phyloP scores from a whole-genome alignment of 495 filamentous ascomycete species.

The Glarea lozoyensis region DNA sequence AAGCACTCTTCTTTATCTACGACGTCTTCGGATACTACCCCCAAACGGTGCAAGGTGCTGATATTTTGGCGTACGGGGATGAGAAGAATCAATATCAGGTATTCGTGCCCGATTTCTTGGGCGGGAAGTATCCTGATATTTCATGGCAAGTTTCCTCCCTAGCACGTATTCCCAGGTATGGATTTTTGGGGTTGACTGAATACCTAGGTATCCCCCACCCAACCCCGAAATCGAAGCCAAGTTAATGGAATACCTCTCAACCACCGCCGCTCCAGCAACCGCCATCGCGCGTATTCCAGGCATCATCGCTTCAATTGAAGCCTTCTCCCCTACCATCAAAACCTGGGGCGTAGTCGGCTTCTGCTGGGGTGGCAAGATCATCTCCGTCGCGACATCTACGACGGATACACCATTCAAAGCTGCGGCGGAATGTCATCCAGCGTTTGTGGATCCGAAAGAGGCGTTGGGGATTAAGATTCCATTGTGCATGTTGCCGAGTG shows the following conservation, averaged over 20 bases:
- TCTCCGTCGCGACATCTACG: slow-evolving; percentile 46
- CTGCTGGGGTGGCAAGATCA: slow-evolving; percentile 90
- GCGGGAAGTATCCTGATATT: slow-evolving; percentile 46
- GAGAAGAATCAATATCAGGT: slow-evolving; percentile 49
- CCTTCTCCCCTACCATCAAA: slow-evolving; percentile 49
- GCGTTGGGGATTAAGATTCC: slow-evolving; percentile 58
- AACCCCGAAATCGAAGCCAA: slow-evolving; percentile 71
- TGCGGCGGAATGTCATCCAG: slow-evolving; percentile 69
- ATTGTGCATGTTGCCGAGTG: slow-evolving; percentile 54
- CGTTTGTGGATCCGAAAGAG: slow-evolving; percentile 76
- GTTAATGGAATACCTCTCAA: slow-evolving; percentile 69
- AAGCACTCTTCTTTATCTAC: slow-evolving; percentile 53
- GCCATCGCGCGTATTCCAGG: slow-evolving; percentile 55
- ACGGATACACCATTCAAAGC: slow-evolving; percentile 55
- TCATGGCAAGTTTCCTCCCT: slow-evolving; percentile 32
- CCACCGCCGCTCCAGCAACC: slow-evolving; percentile 51
- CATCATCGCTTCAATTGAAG: slow-evolving; percentile 47
- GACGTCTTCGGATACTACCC: slow-evolving; percentile 65
- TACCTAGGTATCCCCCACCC: slow-evolving; percentile 60
- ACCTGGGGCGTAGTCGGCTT: slow-evolving; percentile 83
- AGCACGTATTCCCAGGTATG: neutral
- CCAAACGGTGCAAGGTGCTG: slow-evolving; percentile 61
- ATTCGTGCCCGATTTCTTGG: slow-evolving; percentile 63
- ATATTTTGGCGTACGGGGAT: slow-evolving; percentile 54
- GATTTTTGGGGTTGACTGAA: neutral